Evolutionary conservation across 2,329 filamentous ascomycete species (phyloP), one percentile per base, ranked within the genome.

Genomic region (Beauveria pseudobassiana): DNA sequence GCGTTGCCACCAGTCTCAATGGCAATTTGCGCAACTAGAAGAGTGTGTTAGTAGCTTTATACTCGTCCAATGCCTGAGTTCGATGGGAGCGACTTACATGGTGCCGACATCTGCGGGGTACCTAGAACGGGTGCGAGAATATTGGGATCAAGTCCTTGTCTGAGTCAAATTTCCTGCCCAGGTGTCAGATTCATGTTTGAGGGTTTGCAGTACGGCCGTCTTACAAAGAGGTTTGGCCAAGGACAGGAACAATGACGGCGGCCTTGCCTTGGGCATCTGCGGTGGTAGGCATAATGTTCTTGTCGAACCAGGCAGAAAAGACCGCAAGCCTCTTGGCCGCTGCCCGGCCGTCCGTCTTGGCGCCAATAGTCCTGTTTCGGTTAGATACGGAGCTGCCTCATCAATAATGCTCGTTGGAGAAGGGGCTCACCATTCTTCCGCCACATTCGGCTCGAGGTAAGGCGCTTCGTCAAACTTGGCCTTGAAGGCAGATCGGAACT

Each of bases 281-380:
- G 28, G 63, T 58, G 3, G 58, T 56, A 1, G 62, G 7, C 62
- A 71, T 66, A 62, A 76, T 63, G 5, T 67, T 66, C 24, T 68
- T 22, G 22, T 65, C 55, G 61, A 76, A 75, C 74, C 74, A 76
- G 22, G 63, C 51, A 9, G 63, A 67, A 53, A 74, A 75, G 1
- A 71, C 62, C 1, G 63, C 48, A 3, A 75, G 64, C 18, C 70
- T 69, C 38, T 60, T 53, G 1, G 14, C 12, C 2, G 40, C 38
- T 2, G 59, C 45, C 43, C 40, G 54, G n/a, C 28, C 28, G 30
- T 61, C 50, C 14, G 14, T 6, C 20, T 40, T 54, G 5, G 59
- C 50, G 9, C 72, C 72, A 7, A 65, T 46, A 26, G 63, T 28
- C 70, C 72, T 74, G 34, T 5, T 22, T 26, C n/a, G 2, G 14